These are phyloP conservation scores for Ophiostoma sp. DNA, from an alignment of 2,329 filamentous ascomycete species.

Conservation along the genomic window DNA sequence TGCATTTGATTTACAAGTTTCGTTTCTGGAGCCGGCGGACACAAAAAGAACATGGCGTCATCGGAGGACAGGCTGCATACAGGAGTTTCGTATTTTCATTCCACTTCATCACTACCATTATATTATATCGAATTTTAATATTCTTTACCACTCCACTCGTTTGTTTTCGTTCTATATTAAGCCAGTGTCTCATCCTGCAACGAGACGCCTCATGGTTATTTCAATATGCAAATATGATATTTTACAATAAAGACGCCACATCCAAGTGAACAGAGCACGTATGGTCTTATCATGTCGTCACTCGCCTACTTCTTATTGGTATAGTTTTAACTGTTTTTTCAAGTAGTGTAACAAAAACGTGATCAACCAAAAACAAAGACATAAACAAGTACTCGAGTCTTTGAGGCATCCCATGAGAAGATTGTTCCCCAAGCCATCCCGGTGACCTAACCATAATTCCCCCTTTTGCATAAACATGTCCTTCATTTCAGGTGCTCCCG, in stretches of 20 bases:
- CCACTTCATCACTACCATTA: not conserved
- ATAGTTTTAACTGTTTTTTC: not conserved
- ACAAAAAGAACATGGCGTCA: slow-evolving; percentile 17
- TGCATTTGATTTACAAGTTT: slow-evolving; percentile 8
- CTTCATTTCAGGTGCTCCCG: slow-evolving; percentile 14
- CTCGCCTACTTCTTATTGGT: not conserved
- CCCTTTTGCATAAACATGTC: slow-evolving; percentile 6
- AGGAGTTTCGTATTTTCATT: slow-evolving; percentile 17
- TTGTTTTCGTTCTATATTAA: too few species aligned
- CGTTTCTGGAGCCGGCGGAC: not conserved
- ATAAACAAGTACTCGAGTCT: not conserved
- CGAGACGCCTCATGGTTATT: too few species aligned
- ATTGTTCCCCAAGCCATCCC: not conserved
- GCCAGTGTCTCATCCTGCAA: too few species aligned
- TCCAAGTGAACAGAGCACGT: too few species aligned
- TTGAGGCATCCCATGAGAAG: not conserved
- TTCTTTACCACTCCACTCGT: not conserved
- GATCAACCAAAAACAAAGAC: not conserved
- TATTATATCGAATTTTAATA: not conserved
- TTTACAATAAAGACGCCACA: too few species aligned
- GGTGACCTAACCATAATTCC: slow-evolving; percentile 10
- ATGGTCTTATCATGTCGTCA: not conserved
- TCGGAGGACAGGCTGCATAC: slow-evolving; percentile 18
- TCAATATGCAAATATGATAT: too few species aligned
- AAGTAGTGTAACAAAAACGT: slow-evolving; percentile 7